Evolutionary conservation across 371 early-diverging fungal species (phyloP), one percentile per base, ranked within the genome.

Genomic region (Mucor circinelloides): DNA sequence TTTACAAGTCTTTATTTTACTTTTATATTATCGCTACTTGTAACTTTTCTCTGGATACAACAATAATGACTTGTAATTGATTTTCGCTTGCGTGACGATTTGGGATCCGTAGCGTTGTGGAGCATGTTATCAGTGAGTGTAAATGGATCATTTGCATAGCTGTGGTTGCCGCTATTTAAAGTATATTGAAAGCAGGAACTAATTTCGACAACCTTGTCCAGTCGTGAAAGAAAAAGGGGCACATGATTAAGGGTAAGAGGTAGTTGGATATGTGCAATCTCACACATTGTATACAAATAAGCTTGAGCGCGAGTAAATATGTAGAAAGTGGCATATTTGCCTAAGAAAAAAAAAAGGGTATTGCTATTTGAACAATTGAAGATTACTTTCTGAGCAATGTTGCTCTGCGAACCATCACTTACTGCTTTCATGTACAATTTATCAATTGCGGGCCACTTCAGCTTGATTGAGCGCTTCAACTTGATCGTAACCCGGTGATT

Each of bases 241-340:
- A 66, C 44, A 63, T 73, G 34, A 63, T n/a, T 48, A 58, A 73
- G 58, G 27, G 32, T 40, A 21, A 68, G 59, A 30, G 69, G 31
- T 17, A 69, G 19, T 31, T 69, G 69, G 32, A 69, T 64, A 63
- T 73, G 73, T 58, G 57, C 66, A 38, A 66, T 62, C 68, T 72
- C 68, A 63, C 58, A 31, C 72, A 68, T 72, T 62, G 69, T 73
- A 60, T 68, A 73, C 10, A 68, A 23, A 63, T 69, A 23, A 34
- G 23, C 36, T 38, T 68, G 30, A 56, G 63, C 52, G 63, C 69
- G 60, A 73, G 55, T 40, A 46, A 68, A 40, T 27, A 67, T 48
- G 64, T 73, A 68, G 46, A 73, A 68, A 34, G 69, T 73, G 21
- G 66, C 69, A 59, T 73, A 60, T n/a, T 73, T 68, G 32, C 69